A percentile compares a stretch with the other conserved stretches of the same genome.
phyloP scores from a whole-genome alignment of 1,284 basidiomycete species.

The Cryptococcus depauperatus region DNA sequence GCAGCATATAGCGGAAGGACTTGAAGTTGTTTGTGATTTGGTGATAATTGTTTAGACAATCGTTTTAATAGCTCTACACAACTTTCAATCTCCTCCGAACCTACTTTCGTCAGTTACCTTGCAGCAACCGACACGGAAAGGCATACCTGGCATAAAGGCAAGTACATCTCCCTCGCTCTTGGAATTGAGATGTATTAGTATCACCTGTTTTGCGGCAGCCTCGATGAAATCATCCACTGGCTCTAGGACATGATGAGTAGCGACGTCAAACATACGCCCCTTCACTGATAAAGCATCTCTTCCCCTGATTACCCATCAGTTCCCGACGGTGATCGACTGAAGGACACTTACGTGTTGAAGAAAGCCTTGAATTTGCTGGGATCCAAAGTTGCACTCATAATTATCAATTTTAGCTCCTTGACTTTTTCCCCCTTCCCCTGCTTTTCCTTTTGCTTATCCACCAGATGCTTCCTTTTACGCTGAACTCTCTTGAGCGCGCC shows the following conservation, averaged over 20 bases:
- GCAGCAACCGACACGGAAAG: background rate
- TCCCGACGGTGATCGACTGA: background rate
- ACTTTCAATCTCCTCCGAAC: constrained; percentile 94
- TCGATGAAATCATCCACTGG: constrained; percentile 81
- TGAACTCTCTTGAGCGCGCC: constrained; percentile 85
- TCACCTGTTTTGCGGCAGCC: constrained; percentile 77
- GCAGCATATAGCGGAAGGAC: constrained; percentile 77
- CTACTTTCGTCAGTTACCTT: constrained; percentile 36
- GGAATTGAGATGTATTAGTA: constrained; percentile 77
- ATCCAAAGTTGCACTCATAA: constrained; percentile 97
- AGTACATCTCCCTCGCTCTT: constrained; percentile 68
- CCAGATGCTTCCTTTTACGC: constrained; percentile 54
- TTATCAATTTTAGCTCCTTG: constrained; percentile 66
- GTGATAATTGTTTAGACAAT: constrained; percentile 59
- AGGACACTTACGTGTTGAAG: constrained; percentile 59
- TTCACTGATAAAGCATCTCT: constrained; percentile 71
- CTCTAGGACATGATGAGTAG: constrained; percentile 63
- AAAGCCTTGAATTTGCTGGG: constrained; percentile 87
- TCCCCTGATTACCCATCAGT: constrained; percentile 11
- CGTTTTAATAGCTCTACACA: constrained; percentile 63
- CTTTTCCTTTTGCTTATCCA: constrained; percentile 35
- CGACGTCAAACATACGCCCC: constrained; percentile 88
- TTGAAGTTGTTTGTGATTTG: constrained; percentile 51
- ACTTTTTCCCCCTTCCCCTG: constrained; percentile 36
- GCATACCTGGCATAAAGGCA: constrained; percentile 77